Evolutionary conservation across 257 asterid species (phyloP), one percentile per base, ranked within the genome.

Genomic region (Plantago elongata): DNA sequence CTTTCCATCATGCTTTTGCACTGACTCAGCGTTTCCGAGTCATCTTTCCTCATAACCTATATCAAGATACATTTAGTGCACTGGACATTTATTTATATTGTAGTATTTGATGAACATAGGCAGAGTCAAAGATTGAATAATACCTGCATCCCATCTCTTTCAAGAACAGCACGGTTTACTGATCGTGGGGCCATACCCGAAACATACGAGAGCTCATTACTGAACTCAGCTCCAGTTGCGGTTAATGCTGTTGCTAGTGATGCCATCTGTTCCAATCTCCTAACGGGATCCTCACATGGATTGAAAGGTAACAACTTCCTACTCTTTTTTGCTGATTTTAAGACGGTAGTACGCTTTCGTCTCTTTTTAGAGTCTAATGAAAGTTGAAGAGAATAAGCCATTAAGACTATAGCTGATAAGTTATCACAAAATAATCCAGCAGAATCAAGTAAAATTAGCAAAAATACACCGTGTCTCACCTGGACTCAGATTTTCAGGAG

Each of bases 91-190:
- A 61, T 17, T 10, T 13, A 12, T 0, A 34, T 34, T 34, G 40
- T 34, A 4, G 2, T 17, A 30, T 37, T 42, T 13, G 16, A 40
- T 40, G 16, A 64, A 44, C 45, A 43, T 4, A 0, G 43, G 22
- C 13, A 11, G 27, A 55, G 9, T 10, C 45, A 6, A 10, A 15
- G n/a, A 57, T n/a, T 50, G 45, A 16, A 60, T 58, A 47, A 14
- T 60, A 91, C 96, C 98, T 91, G 98, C 96, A 91, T 86, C 45
- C 98, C 96, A 46, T 75, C 94, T 63, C 75, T 71, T 79, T 91
- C 98, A 44, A 74, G 76, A 43, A 68, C 65, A 42, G 96, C 82
- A 67, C 74, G 37, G 61, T 91, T 88, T 40, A 92, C 91, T 44
- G 96, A 67, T 76, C 84, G 77, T 40, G 84, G 94, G 72, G 96